Base-by-base conservation (phyloP, 2,329 filamentous ascomycete species). In the Claviceps capensis region DNA sequence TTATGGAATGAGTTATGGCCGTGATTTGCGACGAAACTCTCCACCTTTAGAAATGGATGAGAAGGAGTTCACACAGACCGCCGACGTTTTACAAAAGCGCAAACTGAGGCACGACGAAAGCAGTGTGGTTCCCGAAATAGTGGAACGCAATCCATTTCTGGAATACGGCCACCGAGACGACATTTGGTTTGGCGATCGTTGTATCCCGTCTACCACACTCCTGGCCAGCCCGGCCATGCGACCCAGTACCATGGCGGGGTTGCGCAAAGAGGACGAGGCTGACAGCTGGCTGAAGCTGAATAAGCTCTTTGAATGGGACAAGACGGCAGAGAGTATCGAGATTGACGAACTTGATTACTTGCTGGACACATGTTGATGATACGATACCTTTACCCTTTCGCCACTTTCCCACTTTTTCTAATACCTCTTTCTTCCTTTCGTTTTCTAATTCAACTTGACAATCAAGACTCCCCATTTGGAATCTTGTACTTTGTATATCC, bases 11-110 rank as follows among this genome's bases (percentile, higher is more conserved):
- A 67, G 67, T 58, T 67, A 63, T 54, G 63, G 62, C 53, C 63
- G 67, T 61, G 63, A 69, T 58, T 61, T 66, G 54, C 82, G 86
- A 54, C 85, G 84, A n/a, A 82, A 85, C 23, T 93, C 88, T 57
- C 90, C 91, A 49, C 88, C 89, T 16, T 75, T 97, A 40, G 91
- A 97, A 70, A 88, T 86, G 61, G 91, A 97, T 60, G 91, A 97
- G 73, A 87, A 86, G 63, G 93, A 97, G 68, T 98, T 98, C 64
- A 96, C 91, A 6, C 88, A 95, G 69, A 97, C 90, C 1, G 93
- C 93, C 16, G 87, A 88, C 59, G 88, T 85, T 48, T 79, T 97
- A 60, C 87, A 81, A 61, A 82, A 79, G 64, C 72, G 78, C 55
- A 83, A 82, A 61, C 70, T 82, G 22, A 41, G 41, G 13, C 74